phyloP scores from a whole-genome alignment of 1,139 yeast species.

The Yamadazyma spencermartinsiae region DNA sequence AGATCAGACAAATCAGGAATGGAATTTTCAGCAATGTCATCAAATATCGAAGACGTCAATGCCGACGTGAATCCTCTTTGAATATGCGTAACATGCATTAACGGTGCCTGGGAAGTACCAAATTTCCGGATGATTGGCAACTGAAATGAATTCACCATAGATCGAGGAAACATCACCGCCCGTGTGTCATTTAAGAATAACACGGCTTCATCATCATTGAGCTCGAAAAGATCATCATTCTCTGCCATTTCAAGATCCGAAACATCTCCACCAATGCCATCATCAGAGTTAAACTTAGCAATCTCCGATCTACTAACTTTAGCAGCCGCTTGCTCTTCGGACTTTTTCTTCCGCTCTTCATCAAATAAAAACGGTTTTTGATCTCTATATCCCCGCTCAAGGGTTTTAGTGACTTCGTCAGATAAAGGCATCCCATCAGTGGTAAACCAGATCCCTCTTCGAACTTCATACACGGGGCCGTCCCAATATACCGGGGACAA shows the following conservation, averaged over 20 bases:
- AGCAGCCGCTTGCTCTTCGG: not conserved
- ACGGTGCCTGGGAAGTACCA: conserved; percentile 31
- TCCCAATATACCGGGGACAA: conserved; percentile 82
- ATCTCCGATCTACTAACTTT: conserved; percentile 12
- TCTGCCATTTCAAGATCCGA: conserved; percentile 12
- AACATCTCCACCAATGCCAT: conserved; percentile 9
- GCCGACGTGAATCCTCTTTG: conserved; percentile 40
- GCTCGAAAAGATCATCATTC: conserved; percentile 32
- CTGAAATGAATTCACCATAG: conserved; percentile 35
- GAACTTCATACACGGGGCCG: conserved; percentile 81
- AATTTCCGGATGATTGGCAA: conserved; percentile 40
- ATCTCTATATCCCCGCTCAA: conserved; percentile 56
- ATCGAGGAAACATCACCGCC: conserved; percentile 41
- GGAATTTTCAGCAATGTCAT: conserved; percentile 27
- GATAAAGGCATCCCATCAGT: conserved; percentile 61
- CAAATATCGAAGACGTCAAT: conserved; percentile 27
- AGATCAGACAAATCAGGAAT: conserved; percentile 33
- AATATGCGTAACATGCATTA: conserved; percentile 37
- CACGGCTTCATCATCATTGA: conserved; percentile 32
- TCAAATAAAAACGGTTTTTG: conserved; percentile 33
- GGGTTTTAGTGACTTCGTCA: conserved; percentile 48
- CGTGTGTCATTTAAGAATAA: conserved; percentile 32
- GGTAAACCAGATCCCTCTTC: conserved; percentile 85
- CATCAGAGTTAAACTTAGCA: conserved; percentile 15
- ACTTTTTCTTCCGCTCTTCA: conserved; percentile 11